Evolutionary conservation across 2,329 filamentous ascomycete species (phyloP).

Genomic region (Tothia fuscella): DNA sequence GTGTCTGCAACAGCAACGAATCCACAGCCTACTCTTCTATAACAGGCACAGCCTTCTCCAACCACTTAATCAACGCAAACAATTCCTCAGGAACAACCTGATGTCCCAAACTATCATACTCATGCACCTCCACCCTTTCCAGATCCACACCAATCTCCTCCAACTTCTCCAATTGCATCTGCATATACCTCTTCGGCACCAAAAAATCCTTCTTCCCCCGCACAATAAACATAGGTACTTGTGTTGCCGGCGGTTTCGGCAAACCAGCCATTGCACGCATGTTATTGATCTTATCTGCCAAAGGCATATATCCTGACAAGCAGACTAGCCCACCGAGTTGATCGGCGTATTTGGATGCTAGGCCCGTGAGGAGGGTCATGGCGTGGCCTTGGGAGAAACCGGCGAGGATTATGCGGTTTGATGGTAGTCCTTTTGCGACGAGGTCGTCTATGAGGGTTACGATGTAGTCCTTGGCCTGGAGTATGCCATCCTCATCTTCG

Average conservation of each 20-base stretch:
- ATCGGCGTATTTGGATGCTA: constrained; percentile 49
- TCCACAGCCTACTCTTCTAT: constrained; percentile 18
- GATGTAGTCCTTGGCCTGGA: constrained; percentile 61
- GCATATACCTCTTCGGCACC: constrained; percentile 32
- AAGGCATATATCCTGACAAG: constrained; percentile 67
- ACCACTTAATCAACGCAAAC: constrained; percentile 33
- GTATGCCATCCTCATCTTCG: constrained; percentile 51
- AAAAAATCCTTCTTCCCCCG: constrained; percentile 36
- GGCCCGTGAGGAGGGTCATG: constrained; percentile 68
- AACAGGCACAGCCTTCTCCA: constrained; percentile 28
- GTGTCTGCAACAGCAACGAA: too few relatives aligned
- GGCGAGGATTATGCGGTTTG: constrained; percentile 76
- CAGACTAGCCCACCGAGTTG: constrained; percentile 80
- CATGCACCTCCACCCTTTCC: constrained; percentile 28
- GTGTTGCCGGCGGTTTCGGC: constrained; percentile 20
- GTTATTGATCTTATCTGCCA: constrained; percentile 51
- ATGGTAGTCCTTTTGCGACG: constrained; percentile 66
- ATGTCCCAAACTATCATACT: constrained; percentile 39
- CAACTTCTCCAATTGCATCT: constrained; percentile 30
- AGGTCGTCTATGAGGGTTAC: constrained; percentile 69
- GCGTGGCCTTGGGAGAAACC: constrained; percentile 82
- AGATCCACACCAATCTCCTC: constrained; percentile 28
- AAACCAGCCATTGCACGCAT: constrained; percentile 23
- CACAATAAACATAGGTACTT: constrained; percentile 33
- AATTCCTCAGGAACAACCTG: constrained; percentile 30